Evolutionary conservation across 345 rosid genomes (phyloP).

Genomic region (Rhizophora apiculata): DNA sequence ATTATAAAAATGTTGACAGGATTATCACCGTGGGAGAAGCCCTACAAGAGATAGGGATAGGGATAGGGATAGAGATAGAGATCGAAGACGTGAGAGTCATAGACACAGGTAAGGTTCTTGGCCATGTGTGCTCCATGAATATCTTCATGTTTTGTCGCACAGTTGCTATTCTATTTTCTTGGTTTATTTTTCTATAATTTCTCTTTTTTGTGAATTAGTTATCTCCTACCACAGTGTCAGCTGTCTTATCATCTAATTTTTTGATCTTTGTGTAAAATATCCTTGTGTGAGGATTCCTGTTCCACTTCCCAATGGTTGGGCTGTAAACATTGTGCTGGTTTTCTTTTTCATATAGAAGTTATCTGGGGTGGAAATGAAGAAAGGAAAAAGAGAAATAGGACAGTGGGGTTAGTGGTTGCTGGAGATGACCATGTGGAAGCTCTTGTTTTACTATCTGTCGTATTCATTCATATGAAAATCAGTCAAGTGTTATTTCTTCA

Average conservation of each 20-base stretch:
- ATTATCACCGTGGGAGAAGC: constrained; percentile 66
- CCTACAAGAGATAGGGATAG: constrained; percentile 78
- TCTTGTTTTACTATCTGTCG: constrained; percentile 8
- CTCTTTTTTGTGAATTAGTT: neutral
- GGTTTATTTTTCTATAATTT: too few species aligned
- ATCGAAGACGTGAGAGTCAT: constrained; percentile 65
- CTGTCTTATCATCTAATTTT: too few species aligned
- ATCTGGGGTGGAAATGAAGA: too few species aligned
- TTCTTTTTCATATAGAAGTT: too few species aligned
- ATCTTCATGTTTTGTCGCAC: neutral
- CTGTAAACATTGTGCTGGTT: too few species aligned
- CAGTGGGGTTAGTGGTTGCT: neutral
- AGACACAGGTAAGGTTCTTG: constrained; percentile 56
- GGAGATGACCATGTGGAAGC: constrained; percentile 25
- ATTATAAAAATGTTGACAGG: constrained; percentile 41
- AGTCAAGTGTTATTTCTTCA: constrained; percentile 14
- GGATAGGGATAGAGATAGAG: constrained; percentile 66
- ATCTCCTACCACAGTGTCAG: neutral
- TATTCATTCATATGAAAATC: constrained; percentile 8
- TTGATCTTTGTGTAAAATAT: too few species aligned
- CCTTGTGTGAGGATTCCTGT: too few species aligned
- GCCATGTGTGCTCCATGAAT: neutral
- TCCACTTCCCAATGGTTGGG: too few species aligned
- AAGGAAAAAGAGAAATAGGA: too few species aligned
- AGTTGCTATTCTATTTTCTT: too few species aligned